Evolutionary conservation across 148 eudicot genomes (phyloP).

Genomic region (Rhododendron ferrugineum): DNA sequence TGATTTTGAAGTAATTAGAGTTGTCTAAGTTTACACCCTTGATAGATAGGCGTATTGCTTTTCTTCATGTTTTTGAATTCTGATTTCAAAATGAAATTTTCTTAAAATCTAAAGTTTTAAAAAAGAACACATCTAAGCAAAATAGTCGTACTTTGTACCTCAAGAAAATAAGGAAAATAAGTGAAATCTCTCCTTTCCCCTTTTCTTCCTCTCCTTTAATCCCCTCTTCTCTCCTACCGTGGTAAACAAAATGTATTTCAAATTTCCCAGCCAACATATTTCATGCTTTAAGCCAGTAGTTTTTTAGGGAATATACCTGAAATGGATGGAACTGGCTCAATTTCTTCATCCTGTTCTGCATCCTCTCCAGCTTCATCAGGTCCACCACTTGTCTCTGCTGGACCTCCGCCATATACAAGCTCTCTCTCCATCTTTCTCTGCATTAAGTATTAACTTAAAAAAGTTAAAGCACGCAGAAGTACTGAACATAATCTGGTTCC

Average conservation of each 20-base stretch:
- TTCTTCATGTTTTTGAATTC: not conserved
- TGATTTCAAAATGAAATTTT: not conserved
- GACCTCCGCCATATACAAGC: conserved; percentile 65
- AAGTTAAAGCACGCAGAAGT: not conserved
- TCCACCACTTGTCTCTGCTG: conserved; percentile 38
- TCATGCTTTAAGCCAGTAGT: not conserved
- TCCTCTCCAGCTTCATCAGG: conserved; percentile 37
- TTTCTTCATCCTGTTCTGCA: conserved; percentile 37
- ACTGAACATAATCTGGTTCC: conserved; percentile 2
- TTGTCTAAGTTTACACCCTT: not conserved
- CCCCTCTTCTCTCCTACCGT: not conserved
- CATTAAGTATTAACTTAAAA: not conserved
- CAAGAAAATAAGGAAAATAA: not conserved
- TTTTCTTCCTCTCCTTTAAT: not conserved
- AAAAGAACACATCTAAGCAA: not conserved
- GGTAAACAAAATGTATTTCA: not conserved
- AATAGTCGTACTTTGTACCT: not conserved
- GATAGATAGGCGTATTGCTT: not conserved
- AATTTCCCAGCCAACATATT: not conserved
- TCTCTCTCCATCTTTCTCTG: conserved; percentile 86
- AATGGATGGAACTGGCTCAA: conserved; percentile 50
- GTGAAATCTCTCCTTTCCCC: not conserved
- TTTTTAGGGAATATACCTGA: conserved; percentile 46
- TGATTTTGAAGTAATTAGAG: not conserved
- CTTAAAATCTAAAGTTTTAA: not conserved